Evolutionary conservation across 768 basidiomycete species (phyloP).

Genomic region (Russula earlei): DNA sequence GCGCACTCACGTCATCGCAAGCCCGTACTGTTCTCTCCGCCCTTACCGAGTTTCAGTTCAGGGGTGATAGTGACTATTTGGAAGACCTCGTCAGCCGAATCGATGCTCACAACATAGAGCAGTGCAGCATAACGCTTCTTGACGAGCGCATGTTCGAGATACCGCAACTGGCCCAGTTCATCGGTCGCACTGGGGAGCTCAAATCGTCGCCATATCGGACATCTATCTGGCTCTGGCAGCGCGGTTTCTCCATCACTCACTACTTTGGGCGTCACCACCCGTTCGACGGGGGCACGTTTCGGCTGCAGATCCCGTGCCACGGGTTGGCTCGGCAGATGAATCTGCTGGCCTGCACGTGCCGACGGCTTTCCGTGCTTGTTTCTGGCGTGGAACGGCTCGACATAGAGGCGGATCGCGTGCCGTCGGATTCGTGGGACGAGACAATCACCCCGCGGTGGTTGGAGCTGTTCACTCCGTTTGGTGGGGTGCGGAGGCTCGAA

Average conservation of each 20-base stretch:
- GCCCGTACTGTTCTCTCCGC: not conserved
- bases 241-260: slow-evolving; percentile 2
- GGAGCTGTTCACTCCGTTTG: slow-evolving; percentile 1
- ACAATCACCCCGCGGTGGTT: not conserved
- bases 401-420: not conserved
- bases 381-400: slow-evolving; percentile 1
- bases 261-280: not conserved
- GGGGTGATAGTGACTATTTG: slow-evolving; percentile 2
- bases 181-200: not conserved
- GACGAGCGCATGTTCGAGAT: not conserved
- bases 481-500: not conserved
- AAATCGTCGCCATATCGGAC: not conserved
- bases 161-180: not conserved
- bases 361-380: not conserved
- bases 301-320: not conserved
- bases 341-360: not conserved
- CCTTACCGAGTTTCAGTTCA: slow-evolving; percentile 6
- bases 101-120: slow-evolving; percentile 2
- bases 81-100: slow-evolving; percentile 5
- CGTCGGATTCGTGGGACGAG: not conserved
- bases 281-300: not conserved
- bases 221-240: slow-evolving; percentile 3
- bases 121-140: not conserved
- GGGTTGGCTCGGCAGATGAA: not conserved
- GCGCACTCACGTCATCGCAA: not conserved